These are phyloP conservation scores for Diplodia sapinea DNA, from an alignment of 2,329 filamentous ascomycete genomes.

Conservation along the genomic window DNA sequence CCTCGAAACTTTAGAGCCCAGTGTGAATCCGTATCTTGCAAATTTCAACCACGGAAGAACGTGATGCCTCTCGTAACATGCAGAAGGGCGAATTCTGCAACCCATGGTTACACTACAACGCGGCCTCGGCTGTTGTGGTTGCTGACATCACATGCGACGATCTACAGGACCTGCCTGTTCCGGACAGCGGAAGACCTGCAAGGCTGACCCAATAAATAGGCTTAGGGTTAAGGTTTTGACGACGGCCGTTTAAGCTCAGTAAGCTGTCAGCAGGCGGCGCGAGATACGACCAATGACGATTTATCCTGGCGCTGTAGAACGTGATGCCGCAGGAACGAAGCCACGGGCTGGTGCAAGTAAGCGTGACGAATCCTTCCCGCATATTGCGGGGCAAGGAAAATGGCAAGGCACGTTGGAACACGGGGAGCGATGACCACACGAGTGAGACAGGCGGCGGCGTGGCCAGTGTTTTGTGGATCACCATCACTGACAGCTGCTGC, in stretches of 20 bases:
- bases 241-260: conserved; percentile 6
- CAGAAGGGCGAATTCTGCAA: no score
- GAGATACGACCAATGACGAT: neutral
- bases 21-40: no score
- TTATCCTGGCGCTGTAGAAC: neutral
- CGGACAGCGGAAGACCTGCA: neutral
- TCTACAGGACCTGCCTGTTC: conserved; percentile 11
- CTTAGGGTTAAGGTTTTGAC: conserved; percentile 9
- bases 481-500: neutral
- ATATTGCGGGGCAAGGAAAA: neutral
- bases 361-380: conserved; percentile 14
- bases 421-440: neutral
- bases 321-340: conserved; percentile 13
- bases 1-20: no score
- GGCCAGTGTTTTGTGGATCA: neutral
- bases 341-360: neutral
- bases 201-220: conserved; percentile 4
- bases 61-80: no score
- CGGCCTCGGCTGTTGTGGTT: neutral
- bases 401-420: neutral
- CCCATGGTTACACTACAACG: no score
- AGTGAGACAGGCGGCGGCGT: neutral
- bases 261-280: neutral
- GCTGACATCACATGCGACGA: neutral
- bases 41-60: neutral